Evolutionary conservation across 2,329 filamentous ascomycete species (phyloP).

Genomic region (Alternaria sp.): DNA sequence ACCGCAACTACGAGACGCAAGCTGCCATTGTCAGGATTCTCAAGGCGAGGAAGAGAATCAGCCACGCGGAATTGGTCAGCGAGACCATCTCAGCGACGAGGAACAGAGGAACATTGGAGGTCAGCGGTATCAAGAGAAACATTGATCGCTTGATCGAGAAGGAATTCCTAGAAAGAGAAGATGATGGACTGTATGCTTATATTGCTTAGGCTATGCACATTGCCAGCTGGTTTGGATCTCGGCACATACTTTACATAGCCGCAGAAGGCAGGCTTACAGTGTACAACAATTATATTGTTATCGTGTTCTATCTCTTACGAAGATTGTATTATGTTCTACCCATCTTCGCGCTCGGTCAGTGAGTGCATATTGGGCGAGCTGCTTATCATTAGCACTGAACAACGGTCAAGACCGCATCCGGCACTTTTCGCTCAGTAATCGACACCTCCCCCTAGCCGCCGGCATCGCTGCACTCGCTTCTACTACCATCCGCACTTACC

Average conservation of each 20-base stretch:
- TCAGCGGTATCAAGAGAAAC: conserved; percentile 91
- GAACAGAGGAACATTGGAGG: conserved; percentile 82
- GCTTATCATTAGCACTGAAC: neutral
- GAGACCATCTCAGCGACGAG: conserved; percentile 93
- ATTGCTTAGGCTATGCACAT: conserved; percentile 45
- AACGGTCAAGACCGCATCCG: neutral
- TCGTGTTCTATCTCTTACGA: neutral
- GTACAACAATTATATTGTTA: neutral
- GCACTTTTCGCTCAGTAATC: neutral
- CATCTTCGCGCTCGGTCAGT: neutral
- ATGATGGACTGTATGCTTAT: conserved; percentile 53
- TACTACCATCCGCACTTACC: neutral
- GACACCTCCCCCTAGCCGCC: neutral
- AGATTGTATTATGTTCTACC: neutral
- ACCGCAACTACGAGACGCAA: conserved; percentile 95
- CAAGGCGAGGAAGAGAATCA: conserved; percentile 90
- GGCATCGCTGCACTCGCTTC: neutral
- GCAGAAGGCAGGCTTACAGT: neutral
- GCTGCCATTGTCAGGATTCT: conserved; percentile 96
- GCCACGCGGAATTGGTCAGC: conserved; percentile 83
- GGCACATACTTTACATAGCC: neutral
- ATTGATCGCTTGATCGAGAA: conserved; percentile 78
- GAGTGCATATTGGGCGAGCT: neutral
- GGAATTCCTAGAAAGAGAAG: conserved; percentile 48
- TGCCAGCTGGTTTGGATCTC: neutral